Evolutionary conservation across 805 yeast genomes (phyloP).

Genomic region (Candida yuanshanica): DNA sequence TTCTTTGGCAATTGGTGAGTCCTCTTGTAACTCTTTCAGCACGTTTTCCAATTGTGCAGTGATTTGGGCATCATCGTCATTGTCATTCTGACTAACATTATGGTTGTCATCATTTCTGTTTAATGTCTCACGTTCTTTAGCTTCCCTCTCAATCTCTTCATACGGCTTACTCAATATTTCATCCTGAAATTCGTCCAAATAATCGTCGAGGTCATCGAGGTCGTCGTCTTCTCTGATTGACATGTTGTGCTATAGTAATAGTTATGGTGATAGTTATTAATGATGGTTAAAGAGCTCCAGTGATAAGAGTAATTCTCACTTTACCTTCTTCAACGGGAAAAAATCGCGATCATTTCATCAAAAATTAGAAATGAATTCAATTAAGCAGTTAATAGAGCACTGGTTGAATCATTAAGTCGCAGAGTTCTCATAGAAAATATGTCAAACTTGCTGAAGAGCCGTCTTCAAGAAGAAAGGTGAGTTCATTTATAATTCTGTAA

Average conservation of each 20-base stretch:
- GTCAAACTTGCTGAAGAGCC: slow-evolving; percentile 29
- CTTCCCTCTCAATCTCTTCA: slow-evolving; percentile 11
- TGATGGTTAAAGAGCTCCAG: too few species aligned
- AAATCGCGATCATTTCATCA: too few species aligned
- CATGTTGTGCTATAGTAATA: too few species aligned
- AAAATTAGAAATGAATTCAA: not conserved
- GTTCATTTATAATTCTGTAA: slow-evolving; percentile 30
- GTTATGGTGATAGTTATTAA: too few species aligned
- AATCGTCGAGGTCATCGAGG: slow-evolving; percentile 73
- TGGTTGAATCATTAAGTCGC: too few species aligned
- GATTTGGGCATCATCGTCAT: slow-evolving; percentile 20
- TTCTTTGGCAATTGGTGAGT: slow-evolving; percentile 45
- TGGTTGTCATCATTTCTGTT: slow-evolving; percentile 29
- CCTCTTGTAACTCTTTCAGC: slow-evolving; percentile 30
- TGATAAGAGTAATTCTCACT: too few species aligned
- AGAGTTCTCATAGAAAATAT: too few species aligned
- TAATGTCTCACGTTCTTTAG: slow-evolving; percentile 14
- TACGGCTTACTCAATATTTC: slow-evolving; percentile 51
- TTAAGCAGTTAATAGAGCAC: too few species aligned
- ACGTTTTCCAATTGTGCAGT: slow-evolving; percentile 24
- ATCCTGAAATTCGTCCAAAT: slow-evolving; percentile 79
- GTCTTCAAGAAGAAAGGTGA: slow-evolving; percentile 81
- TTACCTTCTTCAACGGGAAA: too few species aligned
- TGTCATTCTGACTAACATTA: slow-evolving; percentile 26
- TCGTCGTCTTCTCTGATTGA: slow-evolving; percentile 45